Percentiles rank a stretch among this genome's conserved stretches.
These are phyloP conservation scores for Sisymbrium irio DNA, from an alignment of 345 rosid genomes.

Conservation along the genomic window DNA sequence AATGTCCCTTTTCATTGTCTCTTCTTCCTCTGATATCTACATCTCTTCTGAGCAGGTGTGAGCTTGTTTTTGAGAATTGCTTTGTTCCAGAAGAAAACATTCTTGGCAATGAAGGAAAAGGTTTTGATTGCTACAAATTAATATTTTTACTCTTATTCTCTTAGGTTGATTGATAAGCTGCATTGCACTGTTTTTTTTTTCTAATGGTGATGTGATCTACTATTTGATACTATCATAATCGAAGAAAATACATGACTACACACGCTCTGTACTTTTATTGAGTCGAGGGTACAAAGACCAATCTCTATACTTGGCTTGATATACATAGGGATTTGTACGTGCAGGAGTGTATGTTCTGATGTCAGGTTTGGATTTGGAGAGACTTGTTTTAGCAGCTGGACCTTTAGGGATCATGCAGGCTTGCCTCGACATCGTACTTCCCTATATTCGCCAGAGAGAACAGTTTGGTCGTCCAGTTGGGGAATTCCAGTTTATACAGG, in stretches of 20 bases:
- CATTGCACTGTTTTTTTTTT: neutral
- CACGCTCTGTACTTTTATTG: neutral
- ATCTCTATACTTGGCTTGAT: constrained; percentile 4
- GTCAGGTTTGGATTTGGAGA: constrained; percentile 95
- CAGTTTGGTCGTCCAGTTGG: constrained; percentile 94
- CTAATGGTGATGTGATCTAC: neutral
- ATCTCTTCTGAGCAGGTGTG: constrained; percentile 64
- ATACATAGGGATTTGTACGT: neutral
- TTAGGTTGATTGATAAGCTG: neutral
- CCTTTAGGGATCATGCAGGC: constrained; percentile 98
- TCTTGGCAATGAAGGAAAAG: constrained; percentile 90
- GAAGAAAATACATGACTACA: neutral
- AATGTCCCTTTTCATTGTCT: constrained; percentile 5
- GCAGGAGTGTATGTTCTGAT: constrained; percentile 92
- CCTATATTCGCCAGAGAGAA: constrained; percentile 72
- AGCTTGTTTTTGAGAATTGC: constrained; percentile 92
- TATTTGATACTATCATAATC: neutral
- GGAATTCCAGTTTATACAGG: constrained; percentile 95
- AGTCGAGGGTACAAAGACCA: neutral
- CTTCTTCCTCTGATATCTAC: constrained; percentile 28
- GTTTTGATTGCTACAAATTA: constrained; percentile 42
- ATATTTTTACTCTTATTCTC: neutral
- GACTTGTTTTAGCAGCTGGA: constrained; percentile 91
- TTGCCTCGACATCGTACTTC: constrained; percentile 89
- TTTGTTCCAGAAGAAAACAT: constrained; percentile 86